These are phyloP conservation scores for Aspergillus transmontanensis DNA, from an alignment of 2,329 filamentous ascomycete species.

Conservation along the genomic window DNA sequence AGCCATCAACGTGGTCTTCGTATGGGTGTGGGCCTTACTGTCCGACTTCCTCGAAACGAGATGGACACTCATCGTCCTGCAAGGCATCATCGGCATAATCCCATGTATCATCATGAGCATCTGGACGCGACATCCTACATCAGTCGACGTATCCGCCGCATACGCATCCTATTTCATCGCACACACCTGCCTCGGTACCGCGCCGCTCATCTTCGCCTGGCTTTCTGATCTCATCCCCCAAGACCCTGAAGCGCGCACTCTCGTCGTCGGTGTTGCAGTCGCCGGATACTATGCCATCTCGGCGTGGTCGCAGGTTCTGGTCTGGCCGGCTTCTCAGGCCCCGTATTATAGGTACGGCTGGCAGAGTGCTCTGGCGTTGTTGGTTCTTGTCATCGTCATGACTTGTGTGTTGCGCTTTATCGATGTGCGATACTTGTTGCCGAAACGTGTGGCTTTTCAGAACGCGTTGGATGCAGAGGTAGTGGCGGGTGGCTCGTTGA, in stretches of 20 bases:
- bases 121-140: not conserved
- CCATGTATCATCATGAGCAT: slow-evolving; percentile 4
- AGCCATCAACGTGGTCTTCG: slow-evolving; percentile 1
- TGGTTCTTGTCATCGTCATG: not conserved
- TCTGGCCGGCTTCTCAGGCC: not conserved
- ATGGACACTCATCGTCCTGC: not conserved
- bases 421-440: not conserved
- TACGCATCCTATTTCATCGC: not conserved
- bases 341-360: not conserved
- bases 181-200: not conserved
- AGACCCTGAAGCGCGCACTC: not conserved
- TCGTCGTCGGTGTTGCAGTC: not conserved
- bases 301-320: not conserved
- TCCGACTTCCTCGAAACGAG: slow-evolving; percentile 1
- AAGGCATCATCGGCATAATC: not conserved
- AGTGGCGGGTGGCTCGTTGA: not conserved
- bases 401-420: not conserved
- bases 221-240: not conserved
- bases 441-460: not conserved
- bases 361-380: not conserved
- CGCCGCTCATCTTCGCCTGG: slow-evolving; percentile 2
- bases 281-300: slow-evolving; percentile 1
- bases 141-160: not conserved
- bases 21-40: not conserved
- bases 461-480: not conserved